Percentiles rank a stretch among this genome's conserved stretches.
Conservation (phyloP, 768 basidiomycete species). For the Mycena vulgaris region DNA sequence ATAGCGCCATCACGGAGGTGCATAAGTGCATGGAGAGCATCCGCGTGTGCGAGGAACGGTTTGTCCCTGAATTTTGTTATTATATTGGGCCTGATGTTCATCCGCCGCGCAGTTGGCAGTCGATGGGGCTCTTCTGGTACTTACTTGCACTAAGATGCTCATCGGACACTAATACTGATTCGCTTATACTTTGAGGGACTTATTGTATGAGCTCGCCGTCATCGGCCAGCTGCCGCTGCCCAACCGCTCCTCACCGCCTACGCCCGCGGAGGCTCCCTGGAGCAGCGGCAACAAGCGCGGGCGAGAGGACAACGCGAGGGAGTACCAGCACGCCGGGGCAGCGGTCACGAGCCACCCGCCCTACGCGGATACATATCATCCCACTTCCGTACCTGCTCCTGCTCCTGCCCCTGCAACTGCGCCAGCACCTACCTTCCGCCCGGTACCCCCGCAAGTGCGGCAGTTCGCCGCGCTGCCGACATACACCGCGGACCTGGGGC, state of each 20-base stretch:
- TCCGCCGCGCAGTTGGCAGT: conserved; percentile 20
- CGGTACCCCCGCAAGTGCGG: not conserved
- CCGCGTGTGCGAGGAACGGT: conserved; percentile 33
- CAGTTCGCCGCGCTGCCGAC: conserved; percentile 19
- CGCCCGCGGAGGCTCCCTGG: not conserved
- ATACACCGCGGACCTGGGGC: conserved; percentile 24
- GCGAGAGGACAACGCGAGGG: not conserved
- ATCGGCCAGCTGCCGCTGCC: conserved; percentile 33
- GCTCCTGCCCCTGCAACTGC: too few species aligned
- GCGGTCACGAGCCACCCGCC: not conserved
- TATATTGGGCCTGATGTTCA: not conserved
- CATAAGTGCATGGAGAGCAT: conserved; percentile 56
- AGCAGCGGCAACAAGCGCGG: not conserved
- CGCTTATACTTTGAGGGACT: conserved; percentile 11
- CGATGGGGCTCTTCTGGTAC: conserved; percentile 25
- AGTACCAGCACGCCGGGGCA: not conserved
- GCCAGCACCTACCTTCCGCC: too few species aligned
- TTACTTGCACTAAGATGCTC: too few species aligned
- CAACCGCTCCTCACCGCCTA: not conserved
- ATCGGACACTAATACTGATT: too few species aligned
- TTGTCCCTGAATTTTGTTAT: not conserved
- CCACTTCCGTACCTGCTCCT: not conserved
- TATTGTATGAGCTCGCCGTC: conserved; percentile 28
- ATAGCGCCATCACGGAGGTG: conserved; percentile 50
- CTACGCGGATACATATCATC: not conserved